Conservation (phyloP, 805 yeast genomes). For the Tetrapisispora namnaoensis region DNA sequence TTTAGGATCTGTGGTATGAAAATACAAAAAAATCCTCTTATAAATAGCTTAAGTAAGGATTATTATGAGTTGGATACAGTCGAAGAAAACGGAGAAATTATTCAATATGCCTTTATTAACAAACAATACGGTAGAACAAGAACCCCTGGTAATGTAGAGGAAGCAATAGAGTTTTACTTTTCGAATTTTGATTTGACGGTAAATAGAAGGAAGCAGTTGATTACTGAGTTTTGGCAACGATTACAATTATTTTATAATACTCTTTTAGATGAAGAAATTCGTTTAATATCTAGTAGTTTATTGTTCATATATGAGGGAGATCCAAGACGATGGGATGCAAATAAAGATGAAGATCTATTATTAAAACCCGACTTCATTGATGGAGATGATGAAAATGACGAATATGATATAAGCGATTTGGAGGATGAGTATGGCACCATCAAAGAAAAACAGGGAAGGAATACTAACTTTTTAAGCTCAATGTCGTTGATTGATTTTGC, state of each 20-base stretch:
- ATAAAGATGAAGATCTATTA: slow-evolving; percentile 34
- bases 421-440: slow-evolving; percentile 11
- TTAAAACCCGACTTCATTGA: slow-evolving; percentile 26
- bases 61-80: slow-evolving; percentile 14
- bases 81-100: slow-evolving; percentile 19
- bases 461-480: slow-evolving; percentile 35
- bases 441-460: background rate
- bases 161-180: slow-evolving; percentile 41
- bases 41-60: slow-evolving; percentile 11
- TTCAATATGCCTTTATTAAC: slow-evolving; percentile 43
- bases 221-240: slow-evolving; percentile 43
- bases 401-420: no score
- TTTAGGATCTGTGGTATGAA: slow-evolving; percentile 88
- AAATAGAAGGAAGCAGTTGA: slow-evolving; percentile 30
- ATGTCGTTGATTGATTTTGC: slow-evolving; percentile 82
- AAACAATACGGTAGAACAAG: slow-evolving; percentile 66
- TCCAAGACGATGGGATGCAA: slow-evolving; percentile 38
- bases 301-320: slow-evolving; percentile 70
- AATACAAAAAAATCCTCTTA: slow-evolving; percentile 25
- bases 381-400: no score
- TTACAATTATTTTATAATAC: slow-evolving; percentile 59
- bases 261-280: slow-evolving; percentile 48
- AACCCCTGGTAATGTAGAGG: slow-evolving; percentile 32
- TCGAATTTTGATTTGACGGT: slow-evolving; percentile 27
- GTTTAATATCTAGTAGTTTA: slow-evolving; percentile 64